phyloP scores from a whole-genome alignment of 352 stramenopile species.

The Thraustochytrium sp. region DNA sequence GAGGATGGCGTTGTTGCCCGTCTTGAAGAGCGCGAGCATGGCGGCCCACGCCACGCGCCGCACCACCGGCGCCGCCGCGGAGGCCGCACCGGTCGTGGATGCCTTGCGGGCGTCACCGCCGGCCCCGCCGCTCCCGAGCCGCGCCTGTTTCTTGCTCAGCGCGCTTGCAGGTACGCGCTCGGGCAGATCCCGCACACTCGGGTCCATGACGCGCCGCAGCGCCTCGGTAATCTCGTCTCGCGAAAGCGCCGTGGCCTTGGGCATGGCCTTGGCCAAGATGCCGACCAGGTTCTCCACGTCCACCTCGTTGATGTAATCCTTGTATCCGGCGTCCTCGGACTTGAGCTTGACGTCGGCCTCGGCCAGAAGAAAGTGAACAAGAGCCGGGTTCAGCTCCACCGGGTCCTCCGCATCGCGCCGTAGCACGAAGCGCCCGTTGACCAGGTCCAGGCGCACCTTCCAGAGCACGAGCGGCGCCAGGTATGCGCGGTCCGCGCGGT shows the following conservation, averaged over 20 bases:
- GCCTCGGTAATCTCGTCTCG: not conserved
- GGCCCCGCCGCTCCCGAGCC: not conserved
- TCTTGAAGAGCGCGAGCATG: slow-evolving; percentile 29
- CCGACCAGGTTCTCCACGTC: not conserved
- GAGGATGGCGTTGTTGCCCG: not conserved
- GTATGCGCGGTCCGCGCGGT: not conserved
- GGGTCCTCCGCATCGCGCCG: slow-evolving; percentile 3
- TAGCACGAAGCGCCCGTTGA: not conserved
- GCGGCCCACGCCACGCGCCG: not conserved
- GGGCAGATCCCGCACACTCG: not conserved
- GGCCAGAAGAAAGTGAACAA: not conserved
- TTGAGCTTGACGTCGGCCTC: not conserved
- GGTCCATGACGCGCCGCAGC: not conserved
- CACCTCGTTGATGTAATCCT: not conserved
- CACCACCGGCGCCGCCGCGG: not conserved
- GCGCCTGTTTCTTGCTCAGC: not conserved
- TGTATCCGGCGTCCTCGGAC: not conserved
- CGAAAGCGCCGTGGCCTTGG: not conserved
- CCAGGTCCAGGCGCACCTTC: slow-evolving; percentile 3
- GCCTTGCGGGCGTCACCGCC: not conserved
- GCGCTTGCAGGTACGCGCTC: not conserved
- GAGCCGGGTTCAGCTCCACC: not conserved
- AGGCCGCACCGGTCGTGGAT: no score
- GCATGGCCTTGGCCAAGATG: not conserved
- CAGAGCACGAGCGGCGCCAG: slow-evolving; percentile 7